Percentiles rank a stretch among this genome's conserved stretches.
phyloP scores from a whole-genome alignment of 2,329 filamentous ascomycete genomes.

The Epichloe sp. region DNA sequence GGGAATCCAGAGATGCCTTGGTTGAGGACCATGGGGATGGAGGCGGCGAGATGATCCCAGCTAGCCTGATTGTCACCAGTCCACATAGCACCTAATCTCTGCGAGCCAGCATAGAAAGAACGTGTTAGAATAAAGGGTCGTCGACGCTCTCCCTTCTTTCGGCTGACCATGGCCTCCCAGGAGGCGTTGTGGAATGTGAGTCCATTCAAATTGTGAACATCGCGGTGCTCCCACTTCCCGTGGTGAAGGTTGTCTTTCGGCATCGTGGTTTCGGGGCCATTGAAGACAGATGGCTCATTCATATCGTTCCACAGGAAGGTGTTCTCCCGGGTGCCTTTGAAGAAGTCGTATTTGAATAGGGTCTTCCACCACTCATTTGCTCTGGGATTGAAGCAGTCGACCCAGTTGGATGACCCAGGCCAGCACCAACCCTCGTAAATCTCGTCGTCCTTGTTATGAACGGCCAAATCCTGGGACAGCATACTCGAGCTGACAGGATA shows the following conservation, averaged over 20 bases:
- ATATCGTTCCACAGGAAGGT: constrained; percentile 98
- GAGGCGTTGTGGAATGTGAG: constrained; percentile 94
- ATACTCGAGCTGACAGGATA: constrained; percentile 71
- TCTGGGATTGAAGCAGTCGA: constrained; percentile 91
- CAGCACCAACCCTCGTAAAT: constrained; percentile 97
- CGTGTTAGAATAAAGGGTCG: constrained; percentile 89
- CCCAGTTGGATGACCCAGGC: constrained; percentile 93
- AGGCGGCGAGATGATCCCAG: constrained; percentile 82
- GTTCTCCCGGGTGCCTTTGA: constrained; percentile 77
- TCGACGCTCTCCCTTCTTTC: constrained; percentile 72
- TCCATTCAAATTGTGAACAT: constrained; percentile 91
- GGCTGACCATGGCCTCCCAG: constrained; percentile 67
- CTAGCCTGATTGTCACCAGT: constrained; percentile 93
- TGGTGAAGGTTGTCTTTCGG: constrained; percentile 94
- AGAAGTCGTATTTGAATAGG: constrained; percentile 77
- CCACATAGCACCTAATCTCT: constrained; percentile 92
- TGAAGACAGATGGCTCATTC: constrained; percentile 99
- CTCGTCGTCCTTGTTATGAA: constrained; percentile 80
- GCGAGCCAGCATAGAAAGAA: constrained; percentile 82
- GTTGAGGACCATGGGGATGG: constrained; percentile 85
- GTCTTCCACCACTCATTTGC: constrained; percentile 82
- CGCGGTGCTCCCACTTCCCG: constrained; percentile 89
- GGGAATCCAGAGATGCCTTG: constrained; percentile 89
- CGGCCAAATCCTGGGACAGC: constrained; percentile 69
- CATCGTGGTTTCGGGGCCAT: constrained; percentile 96